Evolutionary conservation across 2,329 filamentous ascomycete genomes (phyloP).

Genomic region (Paecilomyces dactylethromorphus): DNA sequence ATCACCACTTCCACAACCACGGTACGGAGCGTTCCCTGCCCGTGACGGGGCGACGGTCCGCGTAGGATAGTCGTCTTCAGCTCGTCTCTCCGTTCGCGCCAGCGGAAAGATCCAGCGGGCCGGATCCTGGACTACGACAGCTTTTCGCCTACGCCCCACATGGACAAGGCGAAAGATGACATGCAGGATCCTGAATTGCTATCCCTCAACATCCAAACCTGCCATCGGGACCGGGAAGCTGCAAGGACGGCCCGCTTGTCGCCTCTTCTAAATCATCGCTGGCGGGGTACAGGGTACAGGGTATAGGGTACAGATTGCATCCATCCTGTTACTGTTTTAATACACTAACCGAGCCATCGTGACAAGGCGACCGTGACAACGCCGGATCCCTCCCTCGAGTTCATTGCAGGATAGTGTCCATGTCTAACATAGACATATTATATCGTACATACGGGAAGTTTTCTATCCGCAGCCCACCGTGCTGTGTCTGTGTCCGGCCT

Average conservation of each 20-base stretch:
- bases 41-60: neutral
- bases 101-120: neutral
- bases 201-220: neutral
- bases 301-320: too few relatives aligned
- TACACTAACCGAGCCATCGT: neutral
- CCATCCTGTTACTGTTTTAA: neutral
- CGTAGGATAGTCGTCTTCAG: neutral
- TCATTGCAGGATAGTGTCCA: neutral
- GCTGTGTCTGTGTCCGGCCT: too few relatives aligned
- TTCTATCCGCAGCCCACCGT: too few relatives aligned
- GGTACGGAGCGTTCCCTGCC: neutral
- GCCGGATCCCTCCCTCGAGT: neutral
- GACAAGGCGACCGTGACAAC: neutral
- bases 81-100: neutral
- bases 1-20: neutral
- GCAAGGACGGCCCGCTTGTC: conserved; percentile 1
- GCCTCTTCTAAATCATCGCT: neutral
- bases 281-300: too few relatives aligned
- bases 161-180: neutral
- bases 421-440: neutral
- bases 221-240: neutral
- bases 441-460: too few relatives aligned
- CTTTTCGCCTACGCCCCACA: neutral
- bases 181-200: neutral
- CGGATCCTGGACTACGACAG: neutral